Percentiles rank a stretch among this genome's conserved stretches.
phyloP scores from a whole-genome alignment of 192 early-diverging fungal species.

The Coemansia sp. region DNA sequence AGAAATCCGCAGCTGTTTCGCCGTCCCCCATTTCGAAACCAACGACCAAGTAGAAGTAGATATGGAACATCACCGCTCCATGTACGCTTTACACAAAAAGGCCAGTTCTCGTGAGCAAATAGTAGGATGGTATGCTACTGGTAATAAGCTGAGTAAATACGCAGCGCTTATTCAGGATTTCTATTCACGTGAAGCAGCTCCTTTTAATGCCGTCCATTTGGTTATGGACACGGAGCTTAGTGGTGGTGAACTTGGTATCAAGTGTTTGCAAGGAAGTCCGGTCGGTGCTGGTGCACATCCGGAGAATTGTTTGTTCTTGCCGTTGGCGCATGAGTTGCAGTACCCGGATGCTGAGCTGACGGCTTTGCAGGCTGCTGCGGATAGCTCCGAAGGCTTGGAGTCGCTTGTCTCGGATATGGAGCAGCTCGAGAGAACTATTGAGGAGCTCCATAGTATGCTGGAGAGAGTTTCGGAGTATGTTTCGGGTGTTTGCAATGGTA shows the following conservation, averaged over 20 bases:
- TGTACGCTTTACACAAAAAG: conserved; percentile 86
- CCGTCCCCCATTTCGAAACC: conserved; percentile 76
- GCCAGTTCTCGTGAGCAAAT: conserved; percentile 88
- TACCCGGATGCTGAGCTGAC: conserved; percentile 88
- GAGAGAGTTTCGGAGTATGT: conserved; percentile 82
- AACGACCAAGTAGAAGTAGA: conserved; percentile 82
- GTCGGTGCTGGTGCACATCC: conserved; percentile 70
- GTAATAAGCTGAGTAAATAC: conserved; percentile 65
- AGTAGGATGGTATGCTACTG: conserved; percentile 92
- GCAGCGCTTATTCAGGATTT: conserved; percentile 77
- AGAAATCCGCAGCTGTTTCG: conserved; percentile 87
- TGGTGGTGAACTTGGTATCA: conserved; percentile 69
- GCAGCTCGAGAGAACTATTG: conserved; percentile 76
- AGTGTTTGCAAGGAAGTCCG: conserved; percentile 71
- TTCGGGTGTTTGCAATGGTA: conserved; percentile 42
- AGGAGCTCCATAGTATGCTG: conserved; percentile 79
- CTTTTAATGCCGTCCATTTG: conserved; percentile 75
- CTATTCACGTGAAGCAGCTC: conserved; percentile 75
- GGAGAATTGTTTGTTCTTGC: conserved; percentile 88
- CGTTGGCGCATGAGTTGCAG: conserved; percentile 84
- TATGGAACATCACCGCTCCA: conserved; percentile 82
- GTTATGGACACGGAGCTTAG: conserved; percentile 82
- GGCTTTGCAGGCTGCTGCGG: conserved; percentile 56
- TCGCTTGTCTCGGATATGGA: conserved; percentile 86
- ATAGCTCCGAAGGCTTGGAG: conserved; percentile 52